Evolutionary conservation across 495 filamentous ascomycete genomes (phyloP).

Genomic region (Wilcoxina mikolae): DNA sequence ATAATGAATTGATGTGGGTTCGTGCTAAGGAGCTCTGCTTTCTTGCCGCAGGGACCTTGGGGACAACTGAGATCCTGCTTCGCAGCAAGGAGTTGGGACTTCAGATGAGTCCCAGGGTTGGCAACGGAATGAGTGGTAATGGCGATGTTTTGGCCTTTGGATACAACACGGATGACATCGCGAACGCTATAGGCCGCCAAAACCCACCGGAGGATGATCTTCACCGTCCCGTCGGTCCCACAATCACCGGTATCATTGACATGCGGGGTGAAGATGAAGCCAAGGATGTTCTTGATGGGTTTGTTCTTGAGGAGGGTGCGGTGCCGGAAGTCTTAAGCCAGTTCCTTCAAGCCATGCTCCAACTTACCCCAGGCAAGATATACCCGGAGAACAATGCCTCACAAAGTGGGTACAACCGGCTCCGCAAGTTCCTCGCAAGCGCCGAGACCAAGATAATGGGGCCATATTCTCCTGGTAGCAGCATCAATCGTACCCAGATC

Average conservation of each 20-base stretch:
- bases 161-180: constrained; percentile 33
- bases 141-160: constrained; percentile 52
- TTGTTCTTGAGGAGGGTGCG: constrained; percentile 51
- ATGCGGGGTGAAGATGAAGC: constrained; percentile 35
- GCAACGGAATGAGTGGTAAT: constrained; percentile 52
- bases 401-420: constrained; percentile 23
- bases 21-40: constrained; percentile 46
- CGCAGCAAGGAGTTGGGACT: constrained; percentile 47
- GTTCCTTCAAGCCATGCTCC: constrained; percentile 44
- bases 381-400: constrained; percentile 31
- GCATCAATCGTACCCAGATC: constrained; percentile 44
- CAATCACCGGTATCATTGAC: constrained; percentile 51
- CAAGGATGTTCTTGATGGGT: constrained; percentile 46
- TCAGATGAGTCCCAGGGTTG: constrained; percentile 41
- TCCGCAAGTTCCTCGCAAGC: constrained; percentile 36
- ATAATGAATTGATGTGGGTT: constrained; percentile 54
- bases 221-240: constrained; percentile 43
- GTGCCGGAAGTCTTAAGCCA: constrained; percentile 43
- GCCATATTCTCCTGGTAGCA: constrained; percentile 41
- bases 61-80: constrained; percentile 52
- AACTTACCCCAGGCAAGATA: constrained; percentile 39
- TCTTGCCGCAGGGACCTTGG: constrained; percentile 46
- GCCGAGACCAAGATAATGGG: constrained; percentile 39
- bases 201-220: constrained; percentile 32
- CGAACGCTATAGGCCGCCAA: constrained; percentile 42